phyloP scores from a whole-genome alignment of 176 grass and related monocot species.

The Triticum urartu region DNA sequence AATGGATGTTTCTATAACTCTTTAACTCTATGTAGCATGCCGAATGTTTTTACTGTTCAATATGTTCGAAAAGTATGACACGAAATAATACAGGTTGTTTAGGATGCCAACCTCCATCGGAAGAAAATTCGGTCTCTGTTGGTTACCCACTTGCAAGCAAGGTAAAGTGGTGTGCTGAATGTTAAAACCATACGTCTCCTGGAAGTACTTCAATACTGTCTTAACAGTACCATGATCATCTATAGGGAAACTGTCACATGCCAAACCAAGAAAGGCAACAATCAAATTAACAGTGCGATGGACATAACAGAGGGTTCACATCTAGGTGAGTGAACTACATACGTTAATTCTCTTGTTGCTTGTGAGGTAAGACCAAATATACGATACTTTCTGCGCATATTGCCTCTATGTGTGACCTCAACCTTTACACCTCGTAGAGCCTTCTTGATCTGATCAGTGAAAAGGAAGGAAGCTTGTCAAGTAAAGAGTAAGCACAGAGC shows the following conservation, averaged over 20 bases:
- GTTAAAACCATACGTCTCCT: conserved; percentile 62
- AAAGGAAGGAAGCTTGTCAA: conserved; percentile 17
- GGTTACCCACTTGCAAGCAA: conserved; percentile 77
- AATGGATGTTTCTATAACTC: neutral
- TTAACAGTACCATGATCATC: conserved; percentile 66
- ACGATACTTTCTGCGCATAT: conserved; percentile 74
- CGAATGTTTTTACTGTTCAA: neutral
- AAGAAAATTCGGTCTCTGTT: conserved; percentile 66
- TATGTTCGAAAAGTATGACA: neutral
- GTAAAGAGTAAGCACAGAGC: neutral
- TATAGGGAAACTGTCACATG: conserved; percentile 47
- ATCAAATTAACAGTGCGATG: neutral
- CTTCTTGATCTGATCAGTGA: conserved; percentile 61
- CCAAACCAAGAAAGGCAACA: neutral
- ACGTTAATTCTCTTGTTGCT: conserved; percentile 64
- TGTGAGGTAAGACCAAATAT: conserved; percentile 70
- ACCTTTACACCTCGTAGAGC: conserved; percentile 66
- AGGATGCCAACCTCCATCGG: conserved; percentile 59
- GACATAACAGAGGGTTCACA: conserved; percentile 13
- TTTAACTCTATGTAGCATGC: neutral
- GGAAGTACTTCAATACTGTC: conserved; percentile 61
- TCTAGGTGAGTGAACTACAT: conserved; percentile 30
- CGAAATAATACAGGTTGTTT: neutral
- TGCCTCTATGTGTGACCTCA: conserved; percentile 75
- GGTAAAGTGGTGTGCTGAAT: conserved; percentile 65